phyloP scores from a whole-genome alignment of 1,284 basidiomycete species.

The Tilletia horrida region DNA sequence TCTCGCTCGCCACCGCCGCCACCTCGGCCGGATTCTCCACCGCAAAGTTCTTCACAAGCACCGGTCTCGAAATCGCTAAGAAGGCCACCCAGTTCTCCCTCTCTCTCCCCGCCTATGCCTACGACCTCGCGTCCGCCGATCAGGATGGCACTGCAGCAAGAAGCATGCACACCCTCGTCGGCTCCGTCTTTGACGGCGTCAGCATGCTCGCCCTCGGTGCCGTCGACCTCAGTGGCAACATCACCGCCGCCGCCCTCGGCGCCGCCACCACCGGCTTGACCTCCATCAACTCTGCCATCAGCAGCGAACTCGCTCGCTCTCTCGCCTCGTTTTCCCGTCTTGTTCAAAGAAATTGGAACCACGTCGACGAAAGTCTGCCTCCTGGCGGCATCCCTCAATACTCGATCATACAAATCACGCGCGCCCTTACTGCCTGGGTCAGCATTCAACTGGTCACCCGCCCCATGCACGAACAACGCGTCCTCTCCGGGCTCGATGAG shows the following conservation, averaged over 20 bases:
- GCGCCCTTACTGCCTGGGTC: constrained; percentile 45
- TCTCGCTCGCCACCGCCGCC: constrained; percentile 31
- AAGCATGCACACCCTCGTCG: constrained; percentile 36
- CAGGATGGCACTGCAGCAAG: constrained; percentile 17
- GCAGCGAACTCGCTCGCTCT: constrained; percentile 39
- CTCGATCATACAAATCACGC: constrained; percentile 36
- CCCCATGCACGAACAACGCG: constrained; percentile 32
- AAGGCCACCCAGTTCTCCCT: constrained; percentile 42
- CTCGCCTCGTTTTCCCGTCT: constrained; percentile 37
- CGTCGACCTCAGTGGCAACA: constrained; percentile 42
- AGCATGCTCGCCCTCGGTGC: constrained; percentile 40
- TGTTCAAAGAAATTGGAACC: constrained; percentile 45
- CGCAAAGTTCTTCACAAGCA: constrained; percentile 35
- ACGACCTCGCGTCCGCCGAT: constrained; percentile 36
- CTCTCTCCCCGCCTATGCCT: constrained; percentile 35
- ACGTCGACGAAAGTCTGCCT: constrained; percentile 35
- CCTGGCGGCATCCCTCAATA: constrained; percentile 47
- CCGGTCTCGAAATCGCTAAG: constrained; percentile 41
- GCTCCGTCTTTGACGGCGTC: constrained; percentile 42
- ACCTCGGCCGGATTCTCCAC: constrained; percentile 41
- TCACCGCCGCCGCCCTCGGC: constrained; percentile 40
- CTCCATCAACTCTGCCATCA: constrained; percentile 34
- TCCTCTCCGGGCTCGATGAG: constrained; percentile 33
- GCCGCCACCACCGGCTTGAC: constrained; percentile 41
- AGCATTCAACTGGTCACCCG: constrained; percentile 45